Evolutionary conservation across 1,284 basidiomycete species (phyloP).

Genomic region (Kwoniella shivajii): DNA sequence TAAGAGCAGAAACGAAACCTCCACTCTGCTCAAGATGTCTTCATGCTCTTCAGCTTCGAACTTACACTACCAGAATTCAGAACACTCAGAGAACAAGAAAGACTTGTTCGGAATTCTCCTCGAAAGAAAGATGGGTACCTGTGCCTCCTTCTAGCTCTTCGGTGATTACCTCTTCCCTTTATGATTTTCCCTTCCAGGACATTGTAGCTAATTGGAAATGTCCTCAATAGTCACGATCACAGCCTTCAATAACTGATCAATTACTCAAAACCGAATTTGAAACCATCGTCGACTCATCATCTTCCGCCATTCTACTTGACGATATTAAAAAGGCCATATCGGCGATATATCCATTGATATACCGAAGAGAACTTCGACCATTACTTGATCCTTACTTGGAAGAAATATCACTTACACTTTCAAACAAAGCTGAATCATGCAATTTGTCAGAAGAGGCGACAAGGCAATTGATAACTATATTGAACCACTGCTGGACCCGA

Average conservation of each 20-base stretch:
- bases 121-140: neutral
- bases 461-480: constrained; percentile 7
- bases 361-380: constrained; percentile 7
- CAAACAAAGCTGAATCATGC: too few relatives aligned
- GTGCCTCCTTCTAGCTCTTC: neutral
- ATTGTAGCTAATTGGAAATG: neutral
- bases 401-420: neutral
- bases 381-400: constrained; percentile 9
- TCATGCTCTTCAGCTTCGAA: constrained; percentile 4
- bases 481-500: constrained; percentile 16
- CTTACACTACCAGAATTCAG: neutral
- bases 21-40: constrained; percentile 5
- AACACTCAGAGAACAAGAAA: constrained; percentile 1
- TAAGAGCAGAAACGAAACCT: neutral
- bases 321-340: neutral
- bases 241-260: neutral
- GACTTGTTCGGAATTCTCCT: constrained; percentile 9
- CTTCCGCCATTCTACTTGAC: neutral
- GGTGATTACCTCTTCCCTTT: neutral
- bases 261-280: neutral
- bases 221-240: neutral
- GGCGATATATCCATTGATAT: constrained; percentile 16
- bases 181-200: too few relatives aligned
- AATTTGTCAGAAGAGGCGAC: constrained; percentile 5
- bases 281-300: neutral